Evolutionary conservation across 2,329 filamentous ascomycete species (phyloP).

Genomic region (Neonectria punicea): DNA sequence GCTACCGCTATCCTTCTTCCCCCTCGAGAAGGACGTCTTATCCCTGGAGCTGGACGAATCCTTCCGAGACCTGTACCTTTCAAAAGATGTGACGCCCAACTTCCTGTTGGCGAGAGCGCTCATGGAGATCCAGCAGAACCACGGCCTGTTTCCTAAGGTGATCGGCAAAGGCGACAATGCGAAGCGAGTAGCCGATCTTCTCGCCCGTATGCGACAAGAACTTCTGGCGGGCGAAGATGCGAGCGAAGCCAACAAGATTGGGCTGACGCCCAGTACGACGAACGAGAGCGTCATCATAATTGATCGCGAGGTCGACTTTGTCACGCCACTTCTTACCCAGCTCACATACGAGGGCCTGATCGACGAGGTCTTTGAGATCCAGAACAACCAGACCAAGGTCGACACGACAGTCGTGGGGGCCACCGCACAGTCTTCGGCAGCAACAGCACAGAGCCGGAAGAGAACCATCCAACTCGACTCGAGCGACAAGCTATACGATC

Average conservation of each 20-base stretch:
- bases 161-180: conserved; percentile 96
- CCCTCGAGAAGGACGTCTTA: conserved; percentile 88
- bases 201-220: conserved; percentile 92
- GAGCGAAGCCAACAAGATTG: conserved; percentile 68
- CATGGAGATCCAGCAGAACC: conserved; percentile 91
- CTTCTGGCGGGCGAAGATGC: conserved; percentile 81
- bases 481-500: conserved; percentile 87
- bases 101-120: conserved; percentile 90
- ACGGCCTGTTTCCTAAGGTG: conserved; percentile 94
- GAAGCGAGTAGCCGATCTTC: conserved; percentile 85
- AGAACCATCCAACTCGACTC: conserved; percentile 90
- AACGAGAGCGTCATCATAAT: conserved; percentile 95
- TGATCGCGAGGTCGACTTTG: conserved; percentile 93
- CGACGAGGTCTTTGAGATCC: conserved; percentile 91
- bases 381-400: conserved; percentile 92
- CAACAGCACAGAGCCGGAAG: conserved; percentile 73
- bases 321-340: conserved; percentile 91
- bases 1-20: conserved; percentile 89
- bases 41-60: conserved; percentile 90
- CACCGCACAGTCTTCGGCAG: conserved; percentile 70
- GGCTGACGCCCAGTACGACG: conserved; percentile 84
- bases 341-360: conserved; percentile 96
- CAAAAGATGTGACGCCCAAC: conserved; percentile 90
- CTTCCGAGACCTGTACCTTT: conserved; percentile 87
- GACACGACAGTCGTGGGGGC: conserved; percentile 89